Base-by-base conservation (phyloP, 306 rosid species). In the Castanea crenata region DNA sequence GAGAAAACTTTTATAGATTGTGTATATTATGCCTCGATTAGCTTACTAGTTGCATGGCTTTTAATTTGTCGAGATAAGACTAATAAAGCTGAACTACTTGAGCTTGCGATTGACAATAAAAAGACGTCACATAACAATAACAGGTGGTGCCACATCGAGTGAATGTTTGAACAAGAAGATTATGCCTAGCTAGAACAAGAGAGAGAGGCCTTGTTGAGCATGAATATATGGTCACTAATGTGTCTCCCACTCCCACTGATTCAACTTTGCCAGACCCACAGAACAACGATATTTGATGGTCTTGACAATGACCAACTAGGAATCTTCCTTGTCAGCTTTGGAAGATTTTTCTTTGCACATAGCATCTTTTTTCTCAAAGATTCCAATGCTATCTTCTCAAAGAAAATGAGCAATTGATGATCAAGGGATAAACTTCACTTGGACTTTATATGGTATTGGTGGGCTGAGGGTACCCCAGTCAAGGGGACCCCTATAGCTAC, bases 321-420 rank as follows among this genome's bases (percentile, higher is more conserved):
- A 90, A 89, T 90, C 94, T 88, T 85, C 72, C 81, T 80, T 81
- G 84, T 76, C 85, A 80, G 71, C 81, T 81, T 85, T 89, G 69
- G 76, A 78, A 82, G 86, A 87, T 83, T 83, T 86, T 64, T 20
- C 15, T 19, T 41, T 41, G 11, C 8, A 41, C 12, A 41, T 41
- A 27, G 72, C 76, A 75, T 56, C 38, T 51, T 31, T 69, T 72
- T 27, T 27, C 29, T 64, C 55, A 79, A 82, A 86, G 91, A 90
- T 90, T 85, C 95, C 91, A 89, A 80, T 83, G 68, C 85, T 84
- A 86, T 92, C 92, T 86, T 79, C 85, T 81, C 83, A 75, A 51
- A 31, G 55, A 81, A 29, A 57, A 79, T 67, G 13, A 46, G 77
- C 7, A 25, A 11, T 51, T 5, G 51, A 41, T 25, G 57, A 78